Base-by-base conservation (phyloP, 208 protist species). In the Leishmania major region DNA sequence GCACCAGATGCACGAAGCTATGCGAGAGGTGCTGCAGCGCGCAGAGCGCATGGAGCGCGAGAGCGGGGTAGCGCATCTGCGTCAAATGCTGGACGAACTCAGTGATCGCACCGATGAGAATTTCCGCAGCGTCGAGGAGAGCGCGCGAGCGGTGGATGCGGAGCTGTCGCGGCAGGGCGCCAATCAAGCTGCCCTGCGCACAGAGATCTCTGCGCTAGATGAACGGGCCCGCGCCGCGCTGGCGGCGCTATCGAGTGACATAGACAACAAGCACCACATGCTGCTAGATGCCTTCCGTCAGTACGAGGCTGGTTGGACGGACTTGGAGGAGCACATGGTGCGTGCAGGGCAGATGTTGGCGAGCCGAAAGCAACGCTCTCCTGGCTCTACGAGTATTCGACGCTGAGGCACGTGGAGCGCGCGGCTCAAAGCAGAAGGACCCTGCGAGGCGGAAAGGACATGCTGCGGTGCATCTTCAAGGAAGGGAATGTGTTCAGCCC, bases 81-180 rank as follows among this genome's bases (percentile, higher is more conserved):
- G 86, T 1, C 84, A 90, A 35, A 89, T 93, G 89, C 77, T 97
- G 51, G 89, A 95, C 53, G 94, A 95, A 40, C 84, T 97, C 31
- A 94, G 85, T 79, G 92, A 93, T 67, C 94, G 94, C 73, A 97
- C 94, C 0, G 92, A 97, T 77, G 90, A 93, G 45, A 97, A 97
- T 86, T 97, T 97, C 74, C 83, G 85, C 70, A 92, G 85, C 77
- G 91, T 97, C 11, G 92, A 96, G 82, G 88, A 94, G 60, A 97
- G 91, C 69, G 91, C 94, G 17, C 85, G 89, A 1, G 92, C 91
- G 1, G 94, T 97, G 28, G 92, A 96, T 69, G 83, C 89, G 37
- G 92, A 96, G 83, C 78, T 97, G 43, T 85, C 67, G 31, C 85
- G 92, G 22, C 89, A 93, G 51, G 79, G 78, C 47, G 53, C 71